These are phyloP conservation scores for Dionaea muscipula DNA, from an alignment of 179 eudicot genomes.

Conservation along the genomic window DNA sequence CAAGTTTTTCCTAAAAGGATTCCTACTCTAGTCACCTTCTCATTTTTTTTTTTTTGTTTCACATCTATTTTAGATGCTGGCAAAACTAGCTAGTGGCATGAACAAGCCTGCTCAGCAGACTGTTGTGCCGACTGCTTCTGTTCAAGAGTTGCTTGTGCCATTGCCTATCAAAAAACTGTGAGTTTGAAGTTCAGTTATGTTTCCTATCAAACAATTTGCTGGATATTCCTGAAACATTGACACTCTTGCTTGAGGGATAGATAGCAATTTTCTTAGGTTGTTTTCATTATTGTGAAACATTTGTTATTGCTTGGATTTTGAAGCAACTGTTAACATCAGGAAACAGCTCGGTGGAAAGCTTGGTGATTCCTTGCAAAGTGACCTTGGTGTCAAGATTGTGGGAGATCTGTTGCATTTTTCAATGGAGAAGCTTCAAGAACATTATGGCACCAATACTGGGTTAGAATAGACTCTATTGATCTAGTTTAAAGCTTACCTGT, in stretches of 20 bases:
- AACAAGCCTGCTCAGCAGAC: slow-evolving; percentile 98
- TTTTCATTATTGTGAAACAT: background rate
- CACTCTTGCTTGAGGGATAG: no score
- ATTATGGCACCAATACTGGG: slow-evolving; percentile 84
- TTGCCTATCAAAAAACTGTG: slow-evolving; percentile 91
- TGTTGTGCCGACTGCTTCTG: slow-evolving; percentile 59
- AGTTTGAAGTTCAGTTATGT: slow-evolving; percentile 14
- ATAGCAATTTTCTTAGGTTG: no score
- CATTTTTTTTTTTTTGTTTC: slow-evolving; percentile 5
- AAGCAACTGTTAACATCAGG: slow-evolving; percentile 32
- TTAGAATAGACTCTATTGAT: slow-evolving; percentile 19
- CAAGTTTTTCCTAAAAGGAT: background rate
- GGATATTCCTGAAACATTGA: no score
- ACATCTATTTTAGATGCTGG: slow-evolving; percentile 64
- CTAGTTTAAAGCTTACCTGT: no score
- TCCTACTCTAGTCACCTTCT: background rate
- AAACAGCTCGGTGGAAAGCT: slow-evolving; percentile 98
- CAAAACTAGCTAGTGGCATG: slow-evolving; percentile 88
- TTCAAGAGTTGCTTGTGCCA: slow-evolving; percentile 53
- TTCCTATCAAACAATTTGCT: no score
- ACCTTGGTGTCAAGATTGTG: slow-evolving; percentile 65
- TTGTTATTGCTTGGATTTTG: background rate
- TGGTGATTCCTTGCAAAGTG: slow-evolving; percentile 68
- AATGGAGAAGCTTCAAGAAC: slow-evolving; percentile 73
- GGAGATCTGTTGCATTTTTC: slow-evolving; percentile 76